Conservation (phyloP, 129 eudicot species). For the Sambucus nigra region DNA sequence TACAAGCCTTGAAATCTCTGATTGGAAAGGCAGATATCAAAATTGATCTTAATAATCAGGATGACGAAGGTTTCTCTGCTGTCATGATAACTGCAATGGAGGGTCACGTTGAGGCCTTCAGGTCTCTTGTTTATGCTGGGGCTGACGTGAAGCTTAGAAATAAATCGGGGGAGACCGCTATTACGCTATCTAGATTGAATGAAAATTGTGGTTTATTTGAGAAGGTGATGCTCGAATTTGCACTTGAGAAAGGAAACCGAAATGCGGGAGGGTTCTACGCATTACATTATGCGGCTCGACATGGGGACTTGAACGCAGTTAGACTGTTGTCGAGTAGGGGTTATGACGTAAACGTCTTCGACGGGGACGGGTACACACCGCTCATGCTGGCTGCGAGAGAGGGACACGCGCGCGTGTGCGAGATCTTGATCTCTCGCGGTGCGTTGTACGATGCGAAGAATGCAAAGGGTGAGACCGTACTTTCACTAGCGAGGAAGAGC, state of each 20-base stretch:
- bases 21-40: slow-evolving; percentile 29
- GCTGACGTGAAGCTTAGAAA: slow-evolving; percentile 57
- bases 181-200: slow-evolving; percentile 40
- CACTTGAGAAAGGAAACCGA: slow-evolving; percentile 56
- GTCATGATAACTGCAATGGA: slow-evolving; percentile 69
- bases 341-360: slow-evolving; percentile 64
- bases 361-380: slow-evolving; percentile 80
- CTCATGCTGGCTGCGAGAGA: slow-evolving; percentile 91
- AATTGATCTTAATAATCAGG: slow-evolving; percentile 50
- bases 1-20: slow-evolving; percentile 41
- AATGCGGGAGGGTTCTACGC: slow-evolving; percentile 66
- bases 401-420: slow-evolving; percentile 51
- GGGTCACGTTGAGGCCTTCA: slow-evolving; percentile 74
- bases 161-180: slow-evolving; percentile 59
- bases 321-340: slow-evolving; percentile 45
- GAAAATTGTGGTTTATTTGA: slow-evolving; percentile 50
- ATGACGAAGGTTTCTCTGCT: slow-evolving; percentile 69
- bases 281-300: slow-evolving; percentile 78
- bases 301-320: slow-evolving; percentile 60
- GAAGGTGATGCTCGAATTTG: slow-evolving; percentile 74
- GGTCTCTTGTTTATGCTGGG: slow-evolving; percentile 72
- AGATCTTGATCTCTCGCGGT: slow-evolving; percentile 50
- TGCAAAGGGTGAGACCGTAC: slow-evolving; percentile 67
- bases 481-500: slow-evolving; percentile 50
- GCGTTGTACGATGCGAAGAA: slow-evolving; percentile 46